Percentiles rank a stretch among this genome's conserved stretches.
Conservation (phyloP, 805 yeast genomes). For the Tetrapisispora phaffii region DNA sequence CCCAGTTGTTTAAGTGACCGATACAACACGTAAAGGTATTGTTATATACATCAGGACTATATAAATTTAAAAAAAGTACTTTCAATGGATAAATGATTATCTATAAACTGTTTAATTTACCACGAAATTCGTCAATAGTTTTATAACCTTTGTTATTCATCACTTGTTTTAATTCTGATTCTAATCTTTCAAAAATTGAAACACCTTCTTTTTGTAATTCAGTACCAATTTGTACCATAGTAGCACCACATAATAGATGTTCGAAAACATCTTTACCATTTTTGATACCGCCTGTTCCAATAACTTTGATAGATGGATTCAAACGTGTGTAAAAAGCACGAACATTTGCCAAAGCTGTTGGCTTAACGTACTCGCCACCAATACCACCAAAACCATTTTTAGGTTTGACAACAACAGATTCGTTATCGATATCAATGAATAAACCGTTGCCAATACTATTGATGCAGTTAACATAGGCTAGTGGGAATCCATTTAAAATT, state of each 20-base stretch:
- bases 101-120: slow-evolving; percentile 20
- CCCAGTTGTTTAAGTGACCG: too few relatives aligned
- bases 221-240: slow-evolving; percentile 27
- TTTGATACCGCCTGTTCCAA: slow-evolving; percentile 27
- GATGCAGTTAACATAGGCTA: slow-evolving; percentile 24
- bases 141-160: slow-evolving; percentile 23
- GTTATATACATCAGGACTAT: background rate
- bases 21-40: too few relatives aligned
- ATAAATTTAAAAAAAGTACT: background rate
- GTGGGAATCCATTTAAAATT: slow-evolving; percentile 22
- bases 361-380: slow-evolving; percentile 28
- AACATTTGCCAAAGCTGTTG: slow-evolving; percentile 28
- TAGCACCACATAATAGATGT: slow-evolving; percentile 26
- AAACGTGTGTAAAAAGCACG: slow-evolving; percentile 27
- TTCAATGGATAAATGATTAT: background rate
- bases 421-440: slow-evolving; percentile 21
- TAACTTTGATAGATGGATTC: slow-evolving; percentile 21
- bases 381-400: slow-evolving; percentile 28
- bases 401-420: slow-evolving; percentile 26
- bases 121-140: slow-evolving; percentile 26
- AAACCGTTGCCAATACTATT: slow-evolving; percentile 27
- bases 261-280: slow-evolving; percentile 27
- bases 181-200: slow-evolving; percentile 19
- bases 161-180: slow-evolving; percentile 1
- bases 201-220: slow-evolving; percentile 23